Conservation (phyloP, 768 basidiomycete species). For the Ramaria sp. region DNA sequence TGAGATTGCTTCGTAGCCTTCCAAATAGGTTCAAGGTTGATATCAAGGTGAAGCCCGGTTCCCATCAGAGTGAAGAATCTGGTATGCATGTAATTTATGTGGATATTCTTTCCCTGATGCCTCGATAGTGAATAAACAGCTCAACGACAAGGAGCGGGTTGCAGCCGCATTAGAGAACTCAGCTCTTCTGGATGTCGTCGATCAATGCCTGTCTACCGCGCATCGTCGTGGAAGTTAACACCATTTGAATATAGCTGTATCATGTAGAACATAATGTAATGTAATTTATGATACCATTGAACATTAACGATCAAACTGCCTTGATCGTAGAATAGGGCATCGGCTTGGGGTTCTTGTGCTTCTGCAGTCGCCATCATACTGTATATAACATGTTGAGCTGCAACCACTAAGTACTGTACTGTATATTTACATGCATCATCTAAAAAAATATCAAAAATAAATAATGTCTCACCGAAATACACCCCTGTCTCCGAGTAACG, state of each 20-base stretch:
- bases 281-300: not conserved
- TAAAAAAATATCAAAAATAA: too few relatives aligned
- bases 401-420: too few relatives aligned
- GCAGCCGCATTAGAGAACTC: conserved; percentile 94
- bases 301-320: too few relatives aligned
- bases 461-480: too few relatives aligned
- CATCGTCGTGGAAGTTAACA: conserved; percentile 21
- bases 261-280: not conserved
- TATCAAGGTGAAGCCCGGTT: conserved; percentile 85
- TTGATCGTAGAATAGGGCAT: too few relatives aligned
- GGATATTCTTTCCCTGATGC: not conserved
- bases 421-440: too few relatives aligned
- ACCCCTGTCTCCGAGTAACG: too few relatives aligned
- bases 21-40: conserved; percentile 93
- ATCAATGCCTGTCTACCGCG: conserved; percentile 53
- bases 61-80: conserved; percentile 89
- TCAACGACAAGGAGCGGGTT: conserved; percentile 98
- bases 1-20: conserved; percentile 78
- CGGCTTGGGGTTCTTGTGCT: too few relatives aligned
- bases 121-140: conserved; percentile 83
- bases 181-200: conserved; percentile 75
- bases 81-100: conserved; percentile 34
- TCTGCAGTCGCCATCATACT: not conserved
- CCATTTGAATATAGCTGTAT: too few relatives aligned
- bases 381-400: too few relatives aligned